Conservation (phyloP, 2,329 filamentous ascomycete species). For the Didymella pomorum region DNA sequence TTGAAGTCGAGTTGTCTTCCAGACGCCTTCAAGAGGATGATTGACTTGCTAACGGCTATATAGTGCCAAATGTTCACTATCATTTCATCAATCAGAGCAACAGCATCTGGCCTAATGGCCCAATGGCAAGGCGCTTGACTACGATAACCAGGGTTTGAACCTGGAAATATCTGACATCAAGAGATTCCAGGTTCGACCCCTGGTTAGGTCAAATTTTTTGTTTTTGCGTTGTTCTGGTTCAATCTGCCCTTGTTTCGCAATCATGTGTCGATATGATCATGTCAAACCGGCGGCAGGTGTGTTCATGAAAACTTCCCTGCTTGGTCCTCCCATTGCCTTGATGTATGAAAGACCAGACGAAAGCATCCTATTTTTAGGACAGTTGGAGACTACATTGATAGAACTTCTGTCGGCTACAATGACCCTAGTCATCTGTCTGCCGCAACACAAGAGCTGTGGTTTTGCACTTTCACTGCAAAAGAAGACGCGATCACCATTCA, state of each 20-base stretch:
- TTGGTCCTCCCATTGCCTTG: neutral
- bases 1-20: neutral
- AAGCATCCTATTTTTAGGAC: too few species aligned
- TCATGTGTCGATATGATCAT: neutral
- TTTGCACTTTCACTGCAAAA: too few species aligned
- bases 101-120: constrained; percentile 52
- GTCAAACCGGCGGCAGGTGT: neutral
- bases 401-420: too few species aligned
- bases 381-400: too few species aligned
- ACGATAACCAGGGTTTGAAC: constrained; percentile 46
- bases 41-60: neutral
- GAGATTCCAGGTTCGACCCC: constrained; percentile 38
- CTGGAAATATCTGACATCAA: constrained; percentile 25
- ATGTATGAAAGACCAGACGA: too few species aligned
- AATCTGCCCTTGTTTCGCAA: too few species aligned
- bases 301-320: neutral
- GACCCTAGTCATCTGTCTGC: too few species aligned
- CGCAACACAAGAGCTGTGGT: too few species aligned
- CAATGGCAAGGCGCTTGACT: constrained; percentile 67
- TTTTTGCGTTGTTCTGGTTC: too few species aligned
- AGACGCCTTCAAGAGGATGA: too few species aligned
- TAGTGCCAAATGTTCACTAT: fast-evolving
- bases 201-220: constrained; percentile 11
- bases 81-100: neutral
- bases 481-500: neutral